These are phyloP conservation scores for Chamaecyparis obtusa DNA, from an alignment of 75 land plant species.

Conservation along the genomic window DNA sequence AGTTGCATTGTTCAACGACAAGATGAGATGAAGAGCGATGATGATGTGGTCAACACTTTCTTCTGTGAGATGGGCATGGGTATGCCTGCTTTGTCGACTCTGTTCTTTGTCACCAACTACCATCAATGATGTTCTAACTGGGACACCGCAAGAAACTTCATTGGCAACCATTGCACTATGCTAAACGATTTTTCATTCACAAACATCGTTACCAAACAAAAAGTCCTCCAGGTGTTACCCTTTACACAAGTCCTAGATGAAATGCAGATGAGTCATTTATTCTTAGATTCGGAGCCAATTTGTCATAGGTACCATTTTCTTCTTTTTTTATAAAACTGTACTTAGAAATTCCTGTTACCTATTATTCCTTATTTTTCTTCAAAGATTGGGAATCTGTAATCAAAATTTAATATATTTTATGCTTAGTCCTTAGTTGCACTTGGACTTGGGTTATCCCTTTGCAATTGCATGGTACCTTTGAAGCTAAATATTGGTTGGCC, in stretches of 20 bases:
- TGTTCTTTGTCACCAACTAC: too few species aligned
- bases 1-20: too few species aligned
- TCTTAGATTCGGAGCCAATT: slow-evolving; percentile 32
- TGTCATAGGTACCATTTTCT: slow-evolving; percentile 30
- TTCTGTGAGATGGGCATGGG: too few species aligned
- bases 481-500: neutral
- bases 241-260: slow-evolving; percentile 25
- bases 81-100: too few species aligned
- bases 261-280: slow-evolving; percentile 39
- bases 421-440: neutral
- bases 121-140: too few species aligned
- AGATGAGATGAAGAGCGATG: too few species aligned
- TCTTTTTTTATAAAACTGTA: neutral
- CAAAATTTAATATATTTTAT: neutral
- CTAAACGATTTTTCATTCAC: too few species aligned
- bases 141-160: too few species aligned
- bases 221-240: slow-evolving; percentile 35
- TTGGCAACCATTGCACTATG: too few species aligned
- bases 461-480: neutral
- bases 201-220: slow-evolving; percentile 21
- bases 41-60: too few species aligned
- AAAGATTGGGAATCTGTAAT: neutral
- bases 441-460: neutral
- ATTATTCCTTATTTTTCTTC: neutral
- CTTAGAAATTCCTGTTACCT: neutral